Evolutionary conservation across 805 yeast genomes (phyloP), one percentile per base, ranked within the genome.

Genomic region (Ogataea corticis): DNA sequence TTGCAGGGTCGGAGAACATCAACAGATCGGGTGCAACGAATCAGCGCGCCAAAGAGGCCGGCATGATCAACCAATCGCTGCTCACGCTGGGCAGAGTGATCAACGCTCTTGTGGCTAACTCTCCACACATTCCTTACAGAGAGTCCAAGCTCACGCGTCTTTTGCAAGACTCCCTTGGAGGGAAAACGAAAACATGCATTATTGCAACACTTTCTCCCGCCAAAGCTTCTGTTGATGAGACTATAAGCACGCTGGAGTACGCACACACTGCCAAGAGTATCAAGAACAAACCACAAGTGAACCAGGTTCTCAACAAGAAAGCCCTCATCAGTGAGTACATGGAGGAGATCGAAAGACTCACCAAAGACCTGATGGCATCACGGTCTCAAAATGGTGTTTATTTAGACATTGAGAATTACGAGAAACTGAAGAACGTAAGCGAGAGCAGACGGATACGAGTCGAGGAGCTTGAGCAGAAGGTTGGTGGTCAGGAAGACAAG

Each of bases 1-100:
- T 90, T 52, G 97, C 97, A 0, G 97, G 97, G 0, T 85, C 94
- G 7, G 97, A 91, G 62, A 89, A 89, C 61, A 83, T 91, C 45
- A 79, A 72, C 51, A 72, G 87, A 55, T 86, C 96, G 0, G 97
- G 97, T 4, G 96, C 96, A 0, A 75, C 82, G 19, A 81, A 85
- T 52, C 85, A 80, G 61, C 73, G 96, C 36, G 96, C 96, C 0
- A 80, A 88, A 52, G 97, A 90, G 61, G 96, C 96, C 0, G 96
- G 96, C 0, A 81, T 87, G 49, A 88, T 88, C 42, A 90, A 91
- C 61, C 96, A 89, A 62, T 84, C 91, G 67, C 87, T 50, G 11
- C 69, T 90, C 41, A 83, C 96, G 0, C 71, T 90, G 32, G 97
- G 97, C 0, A 73, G 96, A 51, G 96, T 90, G 1, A 88, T 90